Evolutionary conservation across 257 asterid genomes (phyloP), one percentile per base, ranked within the genome.

Genomic region (Fraxinus cuspidata): DNA sequence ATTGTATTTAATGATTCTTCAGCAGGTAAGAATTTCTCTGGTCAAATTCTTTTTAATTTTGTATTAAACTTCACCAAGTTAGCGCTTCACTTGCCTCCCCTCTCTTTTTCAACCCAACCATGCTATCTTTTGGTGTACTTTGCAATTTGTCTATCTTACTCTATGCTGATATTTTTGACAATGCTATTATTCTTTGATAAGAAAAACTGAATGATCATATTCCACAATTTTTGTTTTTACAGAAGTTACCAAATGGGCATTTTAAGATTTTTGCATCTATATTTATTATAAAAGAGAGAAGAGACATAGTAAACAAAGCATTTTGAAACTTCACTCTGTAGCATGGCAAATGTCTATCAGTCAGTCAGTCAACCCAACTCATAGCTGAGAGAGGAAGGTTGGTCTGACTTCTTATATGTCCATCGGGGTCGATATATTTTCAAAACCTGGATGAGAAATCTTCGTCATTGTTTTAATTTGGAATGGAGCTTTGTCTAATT

Each of bases 1-100:
- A 85, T 90, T 27, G 91, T 89, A 79, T 90, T 96, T 74, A 92
- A 90, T 44, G 95, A 88, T 75, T 84, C 91, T 71, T 47, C 87
- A 67, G 70, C 94, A 87, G 98, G 99, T 96, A 85, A 88, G 74
- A 76, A 31, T 81, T 56, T 77, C 40, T 72, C 42, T 25, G 37
- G 15, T 29, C 25, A 35, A 70, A 18, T 1, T 32, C 25, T 34
- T 35, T 34, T 70, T 42, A 69, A 31, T 63, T 63, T 27, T n/a
- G 19, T 27, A 31, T 31, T 63, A 27, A 58, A 63, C 28, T 63
- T 25, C 69, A 63, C 35, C 19, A 63, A 63, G 31, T 25, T 27
- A 63, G 18, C 34, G 10, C 18, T 12, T 44, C 37, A 5, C 35
- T 23, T 38, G 60, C 64, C 27, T 44, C 64, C 38, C 2, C 27